These are phyloP conservation scores for Colletotrichum cuscutae DNA, from an alignment of 2,329 filamentous ascomycete species.

Conservation along the genomic window DNA sequence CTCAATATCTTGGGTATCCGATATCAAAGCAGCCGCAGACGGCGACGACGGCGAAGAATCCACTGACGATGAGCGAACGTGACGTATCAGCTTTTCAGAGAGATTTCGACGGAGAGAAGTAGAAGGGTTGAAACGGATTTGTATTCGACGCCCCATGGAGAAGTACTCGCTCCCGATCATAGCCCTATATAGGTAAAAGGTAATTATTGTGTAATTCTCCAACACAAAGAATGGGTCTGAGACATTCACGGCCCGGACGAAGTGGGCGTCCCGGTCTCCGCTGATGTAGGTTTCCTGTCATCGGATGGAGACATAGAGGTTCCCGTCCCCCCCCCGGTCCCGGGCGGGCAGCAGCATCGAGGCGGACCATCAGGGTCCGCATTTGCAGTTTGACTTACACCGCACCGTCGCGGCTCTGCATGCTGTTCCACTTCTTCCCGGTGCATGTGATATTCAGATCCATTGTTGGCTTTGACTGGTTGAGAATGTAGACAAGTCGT, in stretches of 20 bases:
- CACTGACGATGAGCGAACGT: neutral
- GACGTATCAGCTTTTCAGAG: neutral
- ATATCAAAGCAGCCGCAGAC: neutral
- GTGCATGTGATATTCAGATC: neutral
- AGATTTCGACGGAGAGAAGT: neutral
- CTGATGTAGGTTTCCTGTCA: neutral
- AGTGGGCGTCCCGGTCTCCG: neutral
- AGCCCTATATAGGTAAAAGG: neutral
- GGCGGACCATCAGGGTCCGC: slow-evolving; percentile 26
- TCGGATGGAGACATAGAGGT: neutral
- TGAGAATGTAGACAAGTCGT: neutral
- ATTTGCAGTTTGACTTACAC: neutral
- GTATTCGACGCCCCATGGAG: neutral
- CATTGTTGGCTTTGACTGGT: neutral
- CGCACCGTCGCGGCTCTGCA: neutral
- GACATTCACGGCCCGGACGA: neutral
- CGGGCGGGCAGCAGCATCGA: neutral
- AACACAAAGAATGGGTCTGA: neutral
- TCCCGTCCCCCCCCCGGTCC: neutral
- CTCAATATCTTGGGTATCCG: neutral
- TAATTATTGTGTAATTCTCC: neutral
- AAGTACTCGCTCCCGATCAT: neutral
- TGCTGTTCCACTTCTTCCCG: neutral
- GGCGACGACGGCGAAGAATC: no score
- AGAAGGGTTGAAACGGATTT: neutral